Evolutionary conservation across 805 yeast species (phyloP).

Genomic region (Sugiyamaella qingdaonensis): DNA sequence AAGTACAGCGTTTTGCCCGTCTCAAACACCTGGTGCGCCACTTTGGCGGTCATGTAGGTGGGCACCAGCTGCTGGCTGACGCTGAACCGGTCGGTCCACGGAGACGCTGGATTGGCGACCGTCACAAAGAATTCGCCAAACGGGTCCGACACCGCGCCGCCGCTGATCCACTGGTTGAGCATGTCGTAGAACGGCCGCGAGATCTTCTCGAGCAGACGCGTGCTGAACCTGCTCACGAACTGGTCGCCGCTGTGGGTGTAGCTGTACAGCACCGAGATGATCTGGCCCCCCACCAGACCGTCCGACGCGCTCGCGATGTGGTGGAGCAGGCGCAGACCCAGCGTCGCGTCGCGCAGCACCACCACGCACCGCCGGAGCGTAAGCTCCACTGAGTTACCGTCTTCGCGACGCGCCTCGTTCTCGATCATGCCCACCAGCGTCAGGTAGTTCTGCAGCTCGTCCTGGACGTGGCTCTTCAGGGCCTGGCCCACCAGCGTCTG

Average conservation of each 20-base stretch:
- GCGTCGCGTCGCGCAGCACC: slow-evolving; percentile 46
- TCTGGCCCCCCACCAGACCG: slow-evolving; percentile 40
- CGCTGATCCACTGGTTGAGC: slow-evolving; percentile 60
- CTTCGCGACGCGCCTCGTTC: slow-evolving; percentile 34
- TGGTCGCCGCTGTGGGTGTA: slow-evolving; percentile 63
- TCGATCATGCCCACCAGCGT: slow-evolving; percentile 43
- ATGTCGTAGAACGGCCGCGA: slow-evolving; percentile 58
- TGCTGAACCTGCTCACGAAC: slow-evolving; percentile 42
- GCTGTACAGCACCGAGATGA: slow-evolving; percentile 49
- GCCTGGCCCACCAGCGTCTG: slow-evolving; percentile 56
- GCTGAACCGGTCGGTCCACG: slow-evolving; percentile 24
- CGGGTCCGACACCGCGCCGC: slow-evolving; percentile 57
- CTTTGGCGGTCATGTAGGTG: slow-evolving; percentile 30
- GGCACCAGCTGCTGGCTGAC: slow-evolving; percentile 35
- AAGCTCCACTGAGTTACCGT: slow-evolving; percentile 19
- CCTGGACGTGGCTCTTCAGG: slow-evolving; percentile 45
- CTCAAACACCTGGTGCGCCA: slow-evolving; percentile 31
- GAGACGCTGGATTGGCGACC: slow-evolving; percentile 17
- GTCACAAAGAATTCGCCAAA: slow-evolving; percentile 60
- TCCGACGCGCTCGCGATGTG: slow-evolving; percentile 39
- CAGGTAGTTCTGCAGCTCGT: slow-evolving; percentile 42
- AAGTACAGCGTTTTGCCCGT: slow-evolving; percentile 72
- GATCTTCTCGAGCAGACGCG: slow-evolving; percentile 42
- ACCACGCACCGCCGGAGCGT: slow-evolving; percentile 35
- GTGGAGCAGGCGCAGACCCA: slow-evolving; percentile 55